Evolutionary conservation across 2,329 filamentous ascomycete species (phyloP), one percentile per base, ranked within the genome.

Genomic region (Alternaria panax): DNA sequence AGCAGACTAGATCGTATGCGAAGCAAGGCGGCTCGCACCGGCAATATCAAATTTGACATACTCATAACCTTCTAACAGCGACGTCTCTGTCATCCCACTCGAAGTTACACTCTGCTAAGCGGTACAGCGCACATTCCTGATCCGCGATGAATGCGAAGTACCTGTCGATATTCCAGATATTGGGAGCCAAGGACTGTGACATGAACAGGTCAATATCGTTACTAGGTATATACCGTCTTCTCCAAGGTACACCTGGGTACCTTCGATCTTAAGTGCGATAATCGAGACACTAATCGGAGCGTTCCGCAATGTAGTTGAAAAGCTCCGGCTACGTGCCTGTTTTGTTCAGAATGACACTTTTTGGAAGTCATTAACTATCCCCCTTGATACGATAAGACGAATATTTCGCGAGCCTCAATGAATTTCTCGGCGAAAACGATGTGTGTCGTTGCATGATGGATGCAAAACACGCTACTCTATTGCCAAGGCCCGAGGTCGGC

Each of bases 401-500:
- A n/a, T n/a, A 12, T 5, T 46, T 9, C 11, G 25, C 5, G 18
- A 11, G n/a, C 5, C 2, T 20, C 43, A 9, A 30, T 47, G 7
- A 0, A 20, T n/a, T 7, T 5, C 16, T 47, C 5, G 28, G 45
- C 28, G 45, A 32, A 32, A 22, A 30, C 45, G 27, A 47, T 18
- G 16, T 16, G 28, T 47, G 1, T 11, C 34, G 2, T 11, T 34
- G 28, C 30, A n/a, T 12, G 32, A 18, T 3, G 1, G 7, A 24
- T 0, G 28, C 20, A 20, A 34, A 8, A n/a, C 24, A 57, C 34
- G 27, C n/a, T 12, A 38, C 54, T 51, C 46, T 27, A 57, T 50
- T 34, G 62, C 62, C 60, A 65, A 63, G 60, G 16, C 30, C 12
- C 30, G 4, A 34, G 11, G 30, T 34, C 58, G 45, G 42, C 25